Evolutionary conservation across 139 green algal genomes (phyloP), one percentile per base, ranked within the genome.

Genomic region (Ettlia oleoabundans): DNA sequence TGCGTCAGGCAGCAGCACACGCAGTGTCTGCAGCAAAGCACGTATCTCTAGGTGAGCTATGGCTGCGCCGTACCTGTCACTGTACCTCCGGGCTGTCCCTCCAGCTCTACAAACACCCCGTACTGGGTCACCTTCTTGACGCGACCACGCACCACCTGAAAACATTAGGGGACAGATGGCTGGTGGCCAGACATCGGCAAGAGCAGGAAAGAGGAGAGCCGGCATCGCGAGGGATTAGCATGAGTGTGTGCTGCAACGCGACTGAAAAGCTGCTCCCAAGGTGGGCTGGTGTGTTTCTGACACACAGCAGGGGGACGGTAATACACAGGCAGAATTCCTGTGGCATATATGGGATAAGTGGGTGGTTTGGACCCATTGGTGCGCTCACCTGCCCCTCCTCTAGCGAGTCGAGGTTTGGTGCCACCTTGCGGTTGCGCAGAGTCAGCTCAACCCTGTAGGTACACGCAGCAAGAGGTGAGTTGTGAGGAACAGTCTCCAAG

Each of bases 101-200:
- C 86, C 28, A 98, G 69, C 43, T 91, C 84, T 10, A 99, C 87
- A 85, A 99, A 98, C 61, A 98, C 90, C n/a, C 96, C 96, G 72
- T 90, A 98, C 18, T 80, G 67, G 85, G 97, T 90, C 28, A 95
- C 88, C 0, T 89, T 84, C 66, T 90, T 91, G 35, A 98, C 87
- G 0, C 81, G 82, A 24, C 90, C 91, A 19, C 69, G 51, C 43
- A 94, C 80, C 26, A 91, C 77, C 37, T 86, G 82, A 40, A 3
- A n/a, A n/a, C n/a, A n/a, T n/a, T n/a, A n/a, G n/a, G n/a, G n/a
- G n/a, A n/a, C n/a, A n/a, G n/a, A n/a, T n/a, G n/a, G n/a, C n/a
- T n/a, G n/a, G n/a, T n/a, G n/a, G n/a, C n/a, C n/a, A n/a, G n/a
- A n/a, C n/a, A n/a, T n/a, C n/a, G n/a, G n/a, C n/a, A n/a, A n/a